These are phyloP conservation scores for Tephrocybe sp. DNA, from an alignment of 768 basidiomycete species.

Conservation along the genomic window DNA sequence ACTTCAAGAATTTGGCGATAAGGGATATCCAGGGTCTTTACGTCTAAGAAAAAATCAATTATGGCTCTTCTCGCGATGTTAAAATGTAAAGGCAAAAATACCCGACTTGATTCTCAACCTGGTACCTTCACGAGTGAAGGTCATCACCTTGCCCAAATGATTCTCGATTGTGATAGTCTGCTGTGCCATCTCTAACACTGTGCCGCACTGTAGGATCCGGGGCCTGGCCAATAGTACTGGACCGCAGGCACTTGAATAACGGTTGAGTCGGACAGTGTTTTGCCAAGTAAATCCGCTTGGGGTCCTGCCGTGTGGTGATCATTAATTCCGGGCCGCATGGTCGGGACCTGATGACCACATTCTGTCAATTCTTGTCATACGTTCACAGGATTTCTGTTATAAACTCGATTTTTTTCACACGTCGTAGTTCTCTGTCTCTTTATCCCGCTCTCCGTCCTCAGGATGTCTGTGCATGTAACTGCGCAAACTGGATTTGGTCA, in stretches of 20 bases:
- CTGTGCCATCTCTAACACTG: slow-evolving; percentile 1
- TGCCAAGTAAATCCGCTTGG: too few species aligned
- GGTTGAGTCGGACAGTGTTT: too few species aligned
- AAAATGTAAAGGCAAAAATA: slow-evolving; percentile 7
- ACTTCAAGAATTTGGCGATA: slow-evolving; percentile 58
- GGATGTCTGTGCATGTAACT: slow-evolving; percentile 55
- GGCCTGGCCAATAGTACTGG: too few species aligned
- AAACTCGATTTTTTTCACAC: too few species aligned
- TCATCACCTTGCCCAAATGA: slow-evolving; percentile 10
- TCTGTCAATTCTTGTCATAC: too few species aligned
- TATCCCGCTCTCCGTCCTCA: neutral
- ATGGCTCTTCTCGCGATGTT: neutral
- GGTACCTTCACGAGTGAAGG: slow-evolving; percentile 15
- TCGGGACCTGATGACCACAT: too few species aligned
- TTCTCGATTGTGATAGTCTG: slow-evolving; percentile 16
- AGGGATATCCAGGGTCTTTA: slow-evolving; percentile 29
- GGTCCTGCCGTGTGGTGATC: too few species aligned
- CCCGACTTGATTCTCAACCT: slow-evolving; percentile 17
- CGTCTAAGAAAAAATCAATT: neutral
- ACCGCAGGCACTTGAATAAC: too few species aligned
- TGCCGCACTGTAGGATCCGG: too few species aligned
- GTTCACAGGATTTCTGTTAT: too few species aligned
- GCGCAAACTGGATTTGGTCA: slow-evolving; percentile 75
- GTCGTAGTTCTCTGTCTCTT: neutral
- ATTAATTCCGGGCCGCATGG: too few species aligned